Evolutionary conservation across 768 basidiomycete genomes (phyloP).

Genomic region (Scleroderma bovista): DNA sequence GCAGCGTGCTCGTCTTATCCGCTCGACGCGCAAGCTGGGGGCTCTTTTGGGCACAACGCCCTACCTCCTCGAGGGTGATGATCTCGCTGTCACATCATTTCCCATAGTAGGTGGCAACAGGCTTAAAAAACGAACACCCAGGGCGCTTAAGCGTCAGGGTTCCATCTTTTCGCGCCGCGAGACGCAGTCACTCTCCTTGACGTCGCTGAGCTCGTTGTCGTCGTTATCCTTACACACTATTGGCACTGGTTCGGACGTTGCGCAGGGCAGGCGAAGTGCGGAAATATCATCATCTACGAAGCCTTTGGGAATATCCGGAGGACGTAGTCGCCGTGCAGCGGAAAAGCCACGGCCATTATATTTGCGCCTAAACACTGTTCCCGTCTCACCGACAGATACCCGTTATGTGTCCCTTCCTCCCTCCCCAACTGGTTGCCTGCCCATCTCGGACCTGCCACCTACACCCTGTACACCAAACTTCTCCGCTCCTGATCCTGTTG

Average conservation of each 20-base stretch:
- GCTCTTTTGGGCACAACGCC: slow-evolving; percentile 34
- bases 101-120: slow-evolving; percentile 17
- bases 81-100: slow-evolving; percentile 14
- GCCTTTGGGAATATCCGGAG: slow-evolving; percentile 16
- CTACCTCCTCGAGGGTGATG: slow-evolving; percentile 26
- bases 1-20: slow-evolving; percentile 32
- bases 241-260: slow-evolving; percentile 7
- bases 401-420: slow-evolving; percentile 6
- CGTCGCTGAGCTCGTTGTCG: slow-evolving; percentile 14
- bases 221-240: slow-evolving; percentile 4
- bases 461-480: slow-evolving; percentile 17
- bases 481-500: slow-evolving; percentile 20
- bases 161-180: slow-evolving; percentile 25
- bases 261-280: slow-evolving; percentile 1
- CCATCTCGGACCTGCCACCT: slow-evolving; percentile 6
- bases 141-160: slow-evolving; percentile 26
- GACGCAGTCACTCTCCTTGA: slow-evolving; percentile 15
- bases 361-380: slow-evolving; percentile 16
- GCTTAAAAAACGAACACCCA: slow-evolving; percentile 7
- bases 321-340: slow-evolving; percentile 8
- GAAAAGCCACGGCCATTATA: slow-evolving; percentile 16
- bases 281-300: slow-evolving; percentile 6
- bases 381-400: slow-evolving; percentile 9
- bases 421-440: slow-evolving; percentile 7
- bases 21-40: slow-evolving; percentile 33